phyloP scores from a whole-genome alignment of 1,284 basidiomycete species.

The Lentinula novae-zelandiae region DNA sequence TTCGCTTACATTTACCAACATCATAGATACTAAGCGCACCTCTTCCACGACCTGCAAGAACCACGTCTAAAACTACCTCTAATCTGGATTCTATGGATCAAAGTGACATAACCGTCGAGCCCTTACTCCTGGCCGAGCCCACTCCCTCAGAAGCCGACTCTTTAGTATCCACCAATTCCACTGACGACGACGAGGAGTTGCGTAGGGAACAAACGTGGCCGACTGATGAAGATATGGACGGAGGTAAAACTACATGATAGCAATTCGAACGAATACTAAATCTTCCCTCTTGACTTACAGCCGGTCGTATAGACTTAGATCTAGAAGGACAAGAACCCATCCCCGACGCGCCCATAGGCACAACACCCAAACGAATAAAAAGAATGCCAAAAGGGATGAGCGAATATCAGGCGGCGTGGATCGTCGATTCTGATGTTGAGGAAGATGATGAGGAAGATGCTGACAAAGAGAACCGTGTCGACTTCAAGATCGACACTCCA shows the following conservation, averaged over 20 bases:
- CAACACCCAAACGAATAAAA: slow-evolving; percentile 72
- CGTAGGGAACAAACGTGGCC: slow-evolving; percentile 97
- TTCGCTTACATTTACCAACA: background rate
- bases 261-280: background rate
- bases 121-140: slow-evolving; percentile 51
- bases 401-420: slow-evolving; percentile 93
- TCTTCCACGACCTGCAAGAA: background rate
- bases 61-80: slow-evolving; percentile 7
- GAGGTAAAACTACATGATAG: slow-evolving; percentile 19
- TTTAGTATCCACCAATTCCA: slow-evolving; percentile 82
- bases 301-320: slow-evolving; percentile 21
- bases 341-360: slow-evolving; percentile 64
- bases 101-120: slow-evolving; percentile 20
- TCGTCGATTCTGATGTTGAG: slow-evolving; percentile 65
- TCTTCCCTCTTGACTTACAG: background rate
- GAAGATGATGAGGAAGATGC: slow-evolving; percentile 33
- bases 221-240: slow-evolving; percentile 91
- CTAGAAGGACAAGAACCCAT: slow-evolving; percentile 28
- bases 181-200: slow-evolving; percentile 67
- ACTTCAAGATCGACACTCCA: slow-evolving; percentile 35
- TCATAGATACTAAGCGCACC: background rate
- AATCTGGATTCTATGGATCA: slow-evolving; percentile 51
- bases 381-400: slow-evolving; percentile 87
- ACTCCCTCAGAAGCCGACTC: slow-evolving; percentile 79
- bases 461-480: slow-evolving; percentile 14